Evolutionary conservation across 2,329 filamentous ascomycete genomes (phyloP), one percentile per base, ranked within the genome.

Genomic region (Aspergillus ruber): DNA sequence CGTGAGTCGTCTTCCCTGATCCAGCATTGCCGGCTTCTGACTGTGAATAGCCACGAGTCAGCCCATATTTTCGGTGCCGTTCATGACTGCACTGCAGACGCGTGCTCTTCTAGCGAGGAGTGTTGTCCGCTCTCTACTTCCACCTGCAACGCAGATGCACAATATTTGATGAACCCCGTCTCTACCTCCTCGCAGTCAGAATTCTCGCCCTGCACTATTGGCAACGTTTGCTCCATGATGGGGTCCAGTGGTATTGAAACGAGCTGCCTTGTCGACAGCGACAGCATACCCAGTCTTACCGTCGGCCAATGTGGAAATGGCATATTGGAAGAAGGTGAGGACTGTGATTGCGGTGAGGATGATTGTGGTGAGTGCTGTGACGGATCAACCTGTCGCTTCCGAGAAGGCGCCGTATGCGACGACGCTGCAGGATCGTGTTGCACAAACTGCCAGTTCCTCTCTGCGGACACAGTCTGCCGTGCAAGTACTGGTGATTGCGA

Each of bases 41-140:
- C 93, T 25, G 9, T 29, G 10, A 29, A 5, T 29, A 29, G 25
- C 10, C 91, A 97, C 65, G 91, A 97, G 69, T 84, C 85, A 3
- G 91, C 90, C 1, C 91, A 97, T 67, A 97, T 90, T 0, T 97
- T 95, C 66, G 91, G 91, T 40, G 93, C 91, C 4, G 89, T 96
- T 7, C 93, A 98, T 68, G 93, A 98, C 69, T 98, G 93, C 68
- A 86, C 82, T 2, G 64, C 74, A 0, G 52, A 69, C 13, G 79
- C 85, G 2, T 97, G 91, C 64, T 58, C 62, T 6, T 75, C 70
- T 46, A 73, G 80, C 1, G 81, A 83, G 38, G 78, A 83, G 62
- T 98, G 93, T 67, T 98, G 93, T 59, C 93, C 90, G 0, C 74
- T 95, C 6, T 86, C 77, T 56, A 61, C 73, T 7, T 66, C 52